These are phyloP conservation scores for Craspedostauros australis DNA, from an alignment of 108 stramenopile genomes.

Conservation along the genomic window DNA sequence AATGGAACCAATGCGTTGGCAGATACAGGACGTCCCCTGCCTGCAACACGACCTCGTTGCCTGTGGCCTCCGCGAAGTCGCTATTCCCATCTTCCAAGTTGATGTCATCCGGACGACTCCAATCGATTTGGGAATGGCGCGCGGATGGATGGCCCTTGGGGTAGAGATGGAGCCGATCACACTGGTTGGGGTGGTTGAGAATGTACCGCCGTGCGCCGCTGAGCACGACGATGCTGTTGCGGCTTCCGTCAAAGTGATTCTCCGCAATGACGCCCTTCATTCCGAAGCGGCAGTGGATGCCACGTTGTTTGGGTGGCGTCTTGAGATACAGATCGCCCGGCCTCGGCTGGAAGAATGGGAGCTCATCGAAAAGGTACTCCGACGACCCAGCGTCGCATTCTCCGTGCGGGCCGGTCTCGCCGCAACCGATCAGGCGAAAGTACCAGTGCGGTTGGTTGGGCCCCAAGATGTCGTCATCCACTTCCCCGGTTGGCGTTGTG, in stretches of 20 bases:
- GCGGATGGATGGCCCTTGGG: constrained; percentile 87
- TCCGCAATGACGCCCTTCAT: constrained; percentile 88
- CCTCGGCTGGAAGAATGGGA: constrained; percentile 49
- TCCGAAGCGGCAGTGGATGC: constrained; percentile 92
- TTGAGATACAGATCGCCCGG: constrained; percentile 47
- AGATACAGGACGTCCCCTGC: constrained; percentile 93
- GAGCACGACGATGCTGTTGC: constrained; percentile 82
- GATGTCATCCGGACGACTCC: constrained; percentile 83
- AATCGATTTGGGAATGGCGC: constrained; percentile 90
- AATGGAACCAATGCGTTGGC: constrained; percentile 93
- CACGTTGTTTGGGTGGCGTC: constrained; percentile 35
- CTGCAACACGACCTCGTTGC: constrained; percentile 86
- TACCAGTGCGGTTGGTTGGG: constrained; percentile 87
- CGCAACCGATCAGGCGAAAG: constrained; percentile 70
- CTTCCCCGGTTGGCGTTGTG: constrained; percentile 37
- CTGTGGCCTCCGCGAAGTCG: constrained; percentile 59
- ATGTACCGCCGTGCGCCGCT: constrained; percentile 85
- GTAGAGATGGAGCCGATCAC: constrained; percentile 65
- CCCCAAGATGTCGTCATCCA: constrained; percentile 15
- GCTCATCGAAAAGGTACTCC: constrained; percentile 48
- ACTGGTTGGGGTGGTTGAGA: constrained; percentile 84
- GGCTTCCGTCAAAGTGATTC: constrained; percentile 81
- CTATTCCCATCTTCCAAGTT: constrained; percentile 67
- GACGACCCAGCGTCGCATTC: constrained; percentile 36
- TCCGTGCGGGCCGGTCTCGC: constrained; percentile 17